These are phyloP conservation scores for Globisporangium mamillatum DNA, from an alignment of 352 stramenopile genomes.

Conservation along the genomic window DNA sequence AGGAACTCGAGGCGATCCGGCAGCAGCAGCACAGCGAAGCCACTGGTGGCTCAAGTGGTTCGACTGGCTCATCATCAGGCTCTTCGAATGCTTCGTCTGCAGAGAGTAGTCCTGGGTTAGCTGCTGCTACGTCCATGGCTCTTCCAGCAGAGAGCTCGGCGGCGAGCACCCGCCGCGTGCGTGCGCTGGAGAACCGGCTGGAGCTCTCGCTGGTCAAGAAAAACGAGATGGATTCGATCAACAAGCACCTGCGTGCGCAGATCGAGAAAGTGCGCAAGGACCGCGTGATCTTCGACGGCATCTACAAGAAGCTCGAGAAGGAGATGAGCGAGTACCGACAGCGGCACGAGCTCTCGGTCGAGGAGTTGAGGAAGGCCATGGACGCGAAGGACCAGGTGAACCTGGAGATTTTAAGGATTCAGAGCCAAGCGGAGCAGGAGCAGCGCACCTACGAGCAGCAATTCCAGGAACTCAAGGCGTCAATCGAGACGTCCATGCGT, in stretches of 20 bases:
- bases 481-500: constrained; percentile 48
- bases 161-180: constrained; percentile 42
- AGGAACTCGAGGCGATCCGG: constrained; percentile 42
- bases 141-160: constrained; percentile 34
- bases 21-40: constrained; percentile 29
- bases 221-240: constrained; percentile 81
- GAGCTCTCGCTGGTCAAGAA: constrained; percentile 77
- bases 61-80: constrained; percentile 1
- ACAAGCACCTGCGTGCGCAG: constrained; percentile 68
- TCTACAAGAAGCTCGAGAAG: constrained; percentile 85
- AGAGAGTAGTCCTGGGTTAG: constrained; percentile 8
- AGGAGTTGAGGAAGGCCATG: constrained; percentile 42
- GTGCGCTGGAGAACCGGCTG: constrained; percentile 65
- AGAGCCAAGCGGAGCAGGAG: constrained; percentile 46
- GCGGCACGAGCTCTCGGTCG: constrained; percentile 41
- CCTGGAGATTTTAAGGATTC: constrained; percentile 46
- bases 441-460: constrained; percentile 59
- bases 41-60: background rate
- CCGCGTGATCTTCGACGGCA: constrained; percentile 74
- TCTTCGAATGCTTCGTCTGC: background rate
- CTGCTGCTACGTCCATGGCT: background rate
- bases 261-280: constrained; percentile 71
- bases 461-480: constrained; percentile 57
- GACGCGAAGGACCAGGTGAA: constrained; percentile 46
- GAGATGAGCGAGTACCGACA: constrained; percentile 53